Evolutionary conservation across 345 rosid genomes (phyloP), one percentile per base, ranked within the genome.

Genomic region (Passiflora organensis): DNA sequence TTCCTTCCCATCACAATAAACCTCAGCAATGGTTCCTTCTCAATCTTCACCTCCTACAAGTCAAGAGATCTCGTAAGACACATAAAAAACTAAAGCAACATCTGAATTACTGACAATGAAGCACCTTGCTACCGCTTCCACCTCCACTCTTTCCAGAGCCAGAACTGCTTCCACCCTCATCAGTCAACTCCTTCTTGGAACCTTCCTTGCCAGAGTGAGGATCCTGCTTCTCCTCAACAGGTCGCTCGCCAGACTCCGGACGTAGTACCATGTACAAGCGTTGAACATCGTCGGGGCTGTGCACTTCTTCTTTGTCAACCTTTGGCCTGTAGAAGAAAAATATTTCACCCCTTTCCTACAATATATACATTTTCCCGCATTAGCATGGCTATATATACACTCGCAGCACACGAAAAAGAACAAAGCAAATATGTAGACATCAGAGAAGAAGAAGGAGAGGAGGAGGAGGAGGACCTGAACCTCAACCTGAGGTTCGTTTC

Each of bases 251-350:
- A 5, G 93, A 80, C 63, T 84, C 82, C 0, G 88, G 90, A 18
- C 82, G 50, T 71, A 86, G 60, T 2, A 87, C 82, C 34, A 84
- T 56, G 81, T 75, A 90, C 42, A 90, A 37, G 12, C 87, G 73
- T 55, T 80, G 89, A 56, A 80, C 87, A 65, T 90, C 95, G 16
- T 81, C 74, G 0, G 62, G 54, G 36, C 82, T 42, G 59, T 74
- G 91, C 19, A 77, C 89, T 65, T 77, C 82, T 61, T 86, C 73
- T 75, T 70, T 87, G 66, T 75, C 79, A 6, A 82, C 81, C 70
- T 81, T 87, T 36, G 89, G 91, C 61, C 90, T 73, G 55, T 81
- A 90, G 66, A 90, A 90, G 80, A 90, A 86, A 72, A 71, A 84
- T 72, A 84, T 86, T 37, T 86, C 88, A 53, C 86, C 95, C 52